Conservation (phyloP, 2,329 filamentous ascomycete species). For the Elsinoe fawcettii region DNA sequence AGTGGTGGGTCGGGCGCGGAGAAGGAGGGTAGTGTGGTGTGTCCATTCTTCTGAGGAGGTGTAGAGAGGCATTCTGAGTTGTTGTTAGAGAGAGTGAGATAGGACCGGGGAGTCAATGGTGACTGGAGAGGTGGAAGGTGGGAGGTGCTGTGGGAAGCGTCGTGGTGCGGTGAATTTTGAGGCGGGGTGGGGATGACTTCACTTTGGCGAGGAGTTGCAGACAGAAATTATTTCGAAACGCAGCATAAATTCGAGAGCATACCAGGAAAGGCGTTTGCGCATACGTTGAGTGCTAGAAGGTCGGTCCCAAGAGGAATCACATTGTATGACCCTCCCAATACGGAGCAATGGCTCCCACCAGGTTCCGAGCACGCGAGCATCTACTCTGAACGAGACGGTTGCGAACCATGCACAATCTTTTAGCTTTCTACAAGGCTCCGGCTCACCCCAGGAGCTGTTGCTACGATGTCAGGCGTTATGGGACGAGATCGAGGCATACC, state of each 20-base stretch:
- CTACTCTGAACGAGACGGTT: not conserved
- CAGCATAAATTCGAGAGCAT: not conserved
- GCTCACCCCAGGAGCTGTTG: conserved; percentile 27
- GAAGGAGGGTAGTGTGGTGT: conserved; percentile 72
- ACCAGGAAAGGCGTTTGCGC: not conserved
- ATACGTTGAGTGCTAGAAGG: not conserved
- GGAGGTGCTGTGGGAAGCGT: not conserved
- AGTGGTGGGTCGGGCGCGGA: conserved; percentile 77
- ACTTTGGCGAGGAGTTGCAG: not conserved
- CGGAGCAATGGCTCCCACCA: conserved; percentile 9
- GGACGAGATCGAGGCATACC: conserved; percentile 36
- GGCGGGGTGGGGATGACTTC: conserved; percentile 2
- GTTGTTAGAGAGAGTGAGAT: not conserved
- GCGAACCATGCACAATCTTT: not conserved
- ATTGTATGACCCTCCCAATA: conserved; percentile 11
- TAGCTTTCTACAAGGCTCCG: not conserved
- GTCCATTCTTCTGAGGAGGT: conserved; percentile 84
- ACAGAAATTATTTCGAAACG: not conserved
- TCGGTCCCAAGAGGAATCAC: not conserved
- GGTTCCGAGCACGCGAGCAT: not conserved
- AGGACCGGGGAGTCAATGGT: not conserved
- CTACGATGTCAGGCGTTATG: conserved; percentile 32
- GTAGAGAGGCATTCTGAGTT: conserved; percentile 64
- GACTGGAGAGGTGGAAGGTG: not conserved
- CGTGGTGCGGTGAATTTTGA: conserved; percentile 5